phyloP scores from a whole-genome alignment of 768 basidiomycete species.

The Lactifluus rugatus region DNA sequence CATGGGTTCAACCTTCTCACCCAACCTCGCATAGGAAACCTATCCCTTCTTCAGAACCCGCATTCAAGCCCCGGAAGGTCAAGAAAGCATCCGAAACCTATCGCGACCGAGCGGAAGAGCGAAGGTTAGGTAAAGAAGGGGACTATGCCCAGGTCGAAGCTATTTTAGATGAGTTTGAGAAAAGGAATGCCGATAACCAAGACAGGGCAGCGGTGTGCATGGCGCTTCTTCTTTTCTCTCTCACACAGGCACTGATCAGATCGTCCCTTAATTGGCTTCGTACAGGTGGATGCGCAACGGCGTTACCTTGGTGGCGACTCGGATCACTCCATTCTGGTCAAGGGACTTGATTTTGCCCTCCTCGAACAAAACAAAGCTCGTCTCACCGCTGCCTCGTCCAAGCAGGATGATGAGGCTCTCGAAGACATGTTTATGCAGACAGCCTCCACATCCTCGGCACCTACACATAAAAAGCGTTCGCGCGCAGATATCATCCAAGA shows the following conservation, averaged over 20 bases:
- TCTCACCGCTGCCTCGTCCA: constrained; percentile 32
- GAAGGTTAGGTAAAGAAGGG: constrained; percentile 52
- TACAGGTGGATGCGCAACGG: constrained; percentile 65
- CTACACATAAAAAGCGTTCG: constrained; percentile 53
- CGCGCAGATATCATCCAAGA: constrained; percentile 68
- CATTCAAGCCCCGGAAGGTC: constrained; percentile 76
- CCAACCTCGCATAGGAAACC: constrained; percentile 32
- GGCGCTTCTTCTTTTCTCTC: not conserved
- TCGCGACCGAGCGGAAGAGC: constrained; percentile 68
- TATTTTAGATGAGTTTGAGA: constrained; percentile 74
- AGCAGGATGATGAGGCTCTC: constrained; percentile 70
- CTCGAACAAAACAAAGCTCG: constrained; percentile 78
- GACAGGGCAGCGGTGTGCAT: constrained; percentile 50
- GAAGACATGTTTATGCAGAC: constrained; percentile 62
- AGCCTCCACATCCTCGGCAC: constrained; percentile 23
- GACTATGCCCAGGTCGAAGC: constrained; percentile 78
- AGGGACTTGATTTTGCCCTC: constrained; percentile 81
- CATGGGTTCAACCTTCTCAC: not conserved
- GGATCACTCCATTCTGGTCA: constrained; percentile 78
- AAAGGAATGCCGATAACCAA: constrained; percentile 42
- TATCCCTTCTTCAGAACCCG: constrained; percentile 43
- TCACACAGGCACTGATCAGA: not conserved
- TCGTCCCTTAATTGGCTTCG: not conserved
- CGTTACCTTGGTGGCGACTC: constrained; percentile 77
- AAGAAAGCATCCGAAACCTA: constrained; percentile 47